phyloP scores from a whole-genome alignment of 306 rosid species.

The Rubus idaeus region DNA sequence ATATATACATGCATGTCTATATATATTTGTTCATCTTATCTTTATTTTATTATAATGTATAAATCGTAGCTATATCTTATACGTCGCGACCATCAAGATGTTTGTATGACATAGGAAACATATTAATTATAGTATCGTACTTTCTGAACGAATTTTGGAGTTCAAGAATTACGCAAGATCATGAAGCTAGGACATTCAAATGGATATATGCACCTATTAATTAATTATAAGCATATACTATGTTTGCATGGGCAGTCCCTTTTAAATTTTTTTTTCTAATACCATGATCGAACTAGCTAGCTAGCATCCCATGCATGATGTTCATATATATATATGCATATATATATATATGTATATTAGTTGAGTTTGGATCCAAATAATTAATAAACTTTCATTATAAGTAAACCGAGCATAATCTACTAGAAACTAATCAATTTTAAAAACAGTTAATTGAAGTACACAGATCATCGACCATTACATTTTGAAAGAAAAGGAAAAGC shows the following conservation, averaged over 20 bases:
- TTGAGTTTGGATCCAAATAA: not conserved
- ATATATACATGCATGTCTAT: no score
- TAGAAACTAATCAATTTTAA: not conserved
- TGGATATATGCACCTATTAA: not conserved
- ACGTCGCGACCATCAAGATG: not conserved
- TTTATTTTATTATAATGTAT: not conserved
- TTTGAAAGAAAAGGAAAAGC: no score
- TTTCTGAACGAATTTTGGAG: not conserved
- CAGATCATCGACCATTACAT: no score
- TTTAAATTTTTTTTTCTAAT: not conserved
- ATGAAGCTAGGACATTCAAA: not conserved
- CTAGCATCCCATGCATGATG: not conserved
- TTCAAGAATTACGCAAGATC: not conserved
- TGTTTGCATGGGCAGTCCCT: not conserved
- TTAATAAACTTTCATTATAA: not conserved
- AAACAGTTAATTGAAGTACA: no score
- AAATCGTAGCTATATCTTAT: not conserved
- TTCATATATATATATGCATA: not conserved
- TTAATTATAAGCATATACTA: not conserved
- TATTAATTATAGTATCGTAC: not conserved
- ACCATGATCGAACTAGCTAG: not conserved
- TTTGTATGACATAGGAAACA: not conserved
- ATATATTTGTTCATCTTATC: not conserved
- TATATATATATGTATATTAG: no score
- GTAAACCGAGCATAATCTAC: not conserved